These are phyloP conservation scores for Solanum lycopersicoides DNA, from an alignment of 257 asterid species.

Conservation along the genomic window DNA sequence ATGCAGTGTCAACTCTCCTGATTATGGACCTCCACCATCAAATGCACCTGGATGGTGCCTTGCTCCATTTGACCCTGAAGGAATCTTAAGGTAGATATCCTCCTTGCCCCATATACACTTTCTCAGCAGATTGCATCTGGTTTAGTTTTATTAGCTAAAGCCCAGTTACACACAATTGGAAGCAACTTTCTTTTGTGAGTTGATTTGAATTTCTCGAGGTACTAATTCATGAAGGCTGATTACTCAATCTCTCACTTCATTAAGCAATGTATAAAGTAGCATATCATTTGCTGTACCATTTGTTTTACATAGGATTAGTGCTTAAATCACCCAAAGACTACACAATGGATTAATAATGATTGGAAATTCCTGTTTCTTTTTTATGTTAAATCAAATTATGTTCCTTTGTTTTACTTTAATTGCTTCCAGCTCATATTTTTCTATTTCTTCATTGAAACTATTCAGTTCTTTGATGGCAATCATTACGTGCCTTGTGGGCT, in stretches of 20 bases:
- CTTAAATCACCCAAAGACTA: neutral
- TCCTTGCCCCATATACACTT: neutral
- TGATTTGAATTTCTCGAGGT: neutral
- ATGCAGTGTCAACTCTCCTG: slow-evolving; percentile 87
- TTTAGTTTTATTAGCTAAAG: neutral
- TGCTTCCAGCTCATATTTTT: neutral
- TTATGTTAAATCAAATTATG: neutral
- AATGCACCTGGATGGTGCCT: slow-evolving; percentile 88
- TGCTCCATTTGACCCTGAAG: slow-evolving; percentile 96
- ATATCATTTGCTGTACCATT: neutral
- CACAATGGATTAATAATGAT: neutral
- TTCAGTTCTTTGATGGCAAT: slow-evolving; percentile 86
- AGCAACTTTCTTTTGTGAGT: neutral
- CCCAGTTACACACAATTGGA: neutral
- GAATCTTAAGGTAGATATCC: slow-evolving; percentile 57
- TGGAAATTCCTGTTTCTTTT: neutral
- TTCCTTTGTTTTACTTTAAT: neutral
- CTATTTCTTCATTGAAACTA: slow-evolving; percentile 12
- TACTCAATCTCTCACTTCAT: neutral
- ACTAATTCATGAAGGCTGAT: neutral
- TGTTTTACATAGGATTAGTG: neutral
- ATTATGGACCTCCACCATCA: slow-evolving; percentile 74
- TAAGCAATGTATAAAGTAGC: neutral
- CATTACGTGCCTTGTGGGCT: slow-evolving; percentile 70
- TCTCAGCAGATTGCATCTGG: neutral